Evolutionary conservation across 2,329 filamentous ascomycete genomes (phyloP).

Genomic region (Penicillium sp.): DNA sequence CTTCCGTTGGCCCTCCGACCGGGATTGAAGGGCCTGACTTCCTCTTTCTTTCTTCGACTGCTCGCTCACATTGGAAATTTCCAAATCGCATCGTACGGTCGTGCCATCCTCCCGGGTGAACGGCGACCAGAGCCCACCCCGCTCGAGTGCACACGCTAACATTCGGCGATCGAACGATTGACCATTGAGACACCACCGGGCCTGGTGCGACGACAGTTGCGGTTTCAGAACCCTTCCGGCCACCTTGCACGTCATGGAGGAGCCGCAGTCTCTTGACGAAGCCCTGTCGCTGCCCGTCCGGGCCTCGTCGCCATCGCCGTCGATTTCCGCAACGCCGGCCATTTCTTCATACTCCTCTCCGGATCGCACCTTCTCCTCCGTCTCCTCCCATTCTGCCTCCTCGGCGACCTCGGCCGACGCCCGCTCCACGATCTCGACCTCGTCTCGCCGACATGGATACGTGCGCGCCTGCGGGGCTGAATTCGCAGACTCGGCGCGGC

Average conservation of each 20-base stretch:
- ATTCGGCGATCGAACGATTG: slow-evolving; percentile 6
- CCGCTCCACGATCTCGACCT: slow-evolving; percentile 45
- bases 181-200: slow-evolving; percentile 4
- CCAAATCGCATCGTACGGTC: not conserved
- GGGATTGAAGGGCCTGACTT: not conserved
- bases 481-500: slow-evolving; percentile 87
- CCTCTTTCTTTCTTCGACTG: not conserved
- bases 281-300: slow-evolving; percentile 31
- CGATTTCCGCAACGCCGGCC: slow-evolving; percentile 45
- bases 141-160: not conserved
- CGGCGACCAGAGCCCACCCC: slow-evolving; percentile 2
- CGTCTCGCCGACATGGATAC: slow-evolving; percentile 71
- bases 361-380: slow-evolving; percentile 49
- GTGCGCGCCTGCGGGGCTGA: slow-evolving; percentile 83
- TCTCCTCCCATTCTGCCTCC: slow-evolving; percentile 49
- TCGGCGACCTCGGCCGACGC: slow-evolving; percentile 48
- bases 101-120: not conserved
- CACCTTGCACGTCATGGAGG: slow-evolving; percentile 27
- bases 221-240: slow-evolving; percentile 7
- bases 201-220: slow-evolving; percentile 17
- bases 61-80: not conserved
- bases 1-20: slow-evolving; percentile 20
- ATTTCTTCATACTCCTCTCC: slow-evolving; percentile 49
- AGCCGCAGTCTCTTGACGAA: slow-evolving; percentile 20
- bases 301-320: slow-evolving; percentile 44